Percentiles rank a stretch among this genome's conserved stretches.
Conservation (phyloP, 106 monocot genomes). For the Dendrobium chrysotoxum region DNA sequence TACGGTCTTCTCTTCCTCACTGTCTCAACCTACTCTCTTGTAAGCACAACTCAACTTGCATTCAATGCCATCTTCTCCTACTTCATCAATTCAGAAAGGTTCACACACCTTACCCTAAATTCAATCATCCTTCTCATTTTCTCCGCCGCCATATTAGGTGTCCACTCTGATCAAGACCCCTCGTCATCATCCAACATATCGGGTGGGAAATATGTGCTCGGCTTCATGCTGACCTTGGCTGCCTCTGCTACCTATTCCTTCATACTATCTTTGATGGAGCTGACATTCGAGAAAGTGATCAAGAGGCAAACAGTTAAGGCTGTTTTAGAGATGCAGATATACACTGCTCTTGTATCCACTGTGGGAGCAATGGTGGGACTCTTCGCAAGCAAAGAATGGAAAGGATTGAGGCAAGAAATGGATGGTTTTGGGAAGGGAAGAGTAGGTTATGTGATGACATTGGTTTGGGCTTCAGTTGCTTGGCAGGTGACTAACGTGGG, state of each 20-base stretch:
- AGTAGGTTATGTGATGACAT: conserved; percentile 26
- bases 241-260: conserved; percentile 44
- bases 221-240: conserved; percentile 26
- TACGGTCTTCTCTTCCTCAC: conserved; percentile 13
- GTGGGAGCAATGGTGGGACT: conserved; percentile 21
- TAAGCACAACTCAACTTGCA: conserved; percentile 13
- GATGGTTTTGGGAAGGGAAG: conserved; percentile 24
- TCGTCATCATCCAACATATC: neutral
- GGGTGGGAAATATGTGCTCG: conserved; percentile 5
- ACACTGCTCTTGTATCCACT: conserved; percentile 13
- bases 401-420: conserved; percentile 18
- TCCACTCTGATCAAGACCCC: conserved; percentile 6
- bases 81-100: conserved; percentile 12
- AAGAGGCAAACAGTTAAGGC: conserved; percentile 13
- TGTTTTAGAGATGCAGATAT: conserved; percentile 33
- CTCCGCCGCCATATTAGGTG: conserved; percentile 6
- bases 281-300: conserved; percentile 32
- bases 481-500: conserved; percentile 45
- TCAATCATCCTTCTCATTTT: conserved; percentile 10
- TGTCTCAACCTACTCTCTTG: conserved; percentile 12
- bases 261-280: conserved; percentile 40
- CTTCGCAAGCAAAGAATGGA: conserved; percentile 35
- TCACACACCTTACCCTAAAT: conserved; percentile 10
- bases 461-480: conserved; percentile 32
- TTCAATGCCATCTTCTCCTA: conserved; percentile 19